Evolutionary conservation across 345 rosid genomes (phyloP), one percentile per base, ranked within the genome.

Genomic region (Cardiospermum halicacabum): DNA sequence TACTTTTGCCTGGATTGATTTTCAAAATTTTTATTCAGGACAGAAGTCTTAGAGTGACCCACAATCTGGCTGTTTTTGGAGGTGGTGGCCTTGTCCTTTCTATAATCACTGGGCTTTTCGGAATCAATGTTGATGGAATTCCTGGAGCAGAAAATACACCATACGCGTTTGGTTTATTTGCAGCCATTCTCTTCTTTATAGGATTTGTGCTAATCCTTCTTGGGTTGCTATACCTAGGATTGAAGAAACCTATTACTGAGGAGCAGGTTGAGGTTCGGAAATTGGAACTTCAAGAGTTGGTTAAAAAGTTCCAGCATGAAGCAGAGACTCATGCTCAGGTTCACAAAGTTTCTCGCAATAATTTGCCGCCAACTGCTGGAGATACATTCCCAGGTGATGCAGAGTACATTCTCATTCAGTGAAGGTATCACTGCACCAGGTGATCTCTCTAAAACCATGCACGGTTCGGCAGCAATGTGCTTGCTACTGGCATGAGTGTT

Each of bases 111-210:
- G 97, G 99, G 51, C 72, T 94, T 39, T 94, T 94, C 61, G 99
- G 99, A 2, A 94, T 94, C 84, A 94, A 94, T 64, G 96, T 94
- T n/a, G 99, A 94, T 62, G 99, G 97, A 19, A 94, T 94, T 26
- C 99, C 97, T 0, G 99, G 99, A 48, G 78, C 85, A 4, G 70
- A 40, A 36, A 75, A 76, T 66, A 78, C 99, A 0, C 99, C 99
- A 31, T 91, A 88, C 42, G 99, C 99, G 6, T 94, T 91, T 47
- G 89, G 88, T 71, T 69, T 94, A 21, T 94, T 94, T 74, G 39
- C 97, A 8, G 82, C 61, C 9, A 72, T 89, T 34, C 73, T 91
- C 18, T 0, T 82, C 13, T 28, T 73, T 68, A 53, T 87, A 3
- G 99, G 95, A 47, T 57, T 73, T 1, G 76, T 80, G 66, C 80